Base-by-base conservation (phyloP, 2,329 filamentous ascomycete genomes). In the Calonectria crousiana region DNA sequence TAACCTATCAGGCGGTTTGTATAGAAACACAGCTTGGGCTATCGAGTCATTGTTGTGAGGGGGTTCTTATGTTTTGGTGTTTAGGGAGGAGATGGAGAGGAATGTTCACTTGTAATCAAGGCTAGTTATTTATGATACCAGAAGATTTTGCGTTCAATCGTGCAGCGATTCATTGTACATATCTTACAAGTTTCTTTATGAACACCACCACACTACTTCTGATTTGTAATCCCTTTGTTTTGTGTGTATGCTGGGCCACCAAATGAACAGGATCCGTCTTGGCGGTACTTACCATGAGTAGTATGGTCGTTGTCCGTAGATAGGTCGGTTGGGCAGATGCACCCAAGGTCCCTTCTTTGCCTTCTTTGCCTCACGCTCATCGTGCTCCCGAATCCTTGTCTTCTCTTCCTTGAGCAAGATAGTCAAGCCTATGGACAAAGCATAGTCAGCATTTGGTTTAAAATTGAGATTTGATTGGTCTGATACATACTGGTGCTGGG, bases 341-440 rank as follows among this genome's bases (percentile, higher is more conserved):
- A 94, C 91, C 96, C 96, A 98, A 20, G 96, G 92, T 76, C 95
- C 94, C 75, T 92, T 90, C 81, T 92, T 92, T 69, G 90, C 89
- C 84, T 94, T 90, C 88, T 95, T 96, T 78, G 92, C 92, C 82
- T 95, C 90, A 73, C 93, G 92, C 82, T 98, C 95, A 72, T 95
- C 89, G 81, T 93, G 91, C 83, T 95, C 90, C 74, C 97, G 91
- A 81, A 98, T 92, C 69, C 95, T 90, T 8, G 97, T 98, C 84
- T 94, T 94, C 84, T 98, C 96, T 84, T 99, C 97, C 87, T 98
- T 99, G 82, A 99, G 87, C 18, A 98, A 84, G 44, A 99, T 86
- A 0, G 93, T 92, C 74, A 98, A 90, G 77, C 90, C 95, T 95
- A 47, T 49, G 53, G 26, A 30, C 6, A 41, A 20, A 6, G 18